Percentiles rank a stretch among this genome's conserved stretches.
Evolutionary conservation across 208 protist genomes (phyloP).

Genomic region (Trypanosoma cruzi): DNA sequence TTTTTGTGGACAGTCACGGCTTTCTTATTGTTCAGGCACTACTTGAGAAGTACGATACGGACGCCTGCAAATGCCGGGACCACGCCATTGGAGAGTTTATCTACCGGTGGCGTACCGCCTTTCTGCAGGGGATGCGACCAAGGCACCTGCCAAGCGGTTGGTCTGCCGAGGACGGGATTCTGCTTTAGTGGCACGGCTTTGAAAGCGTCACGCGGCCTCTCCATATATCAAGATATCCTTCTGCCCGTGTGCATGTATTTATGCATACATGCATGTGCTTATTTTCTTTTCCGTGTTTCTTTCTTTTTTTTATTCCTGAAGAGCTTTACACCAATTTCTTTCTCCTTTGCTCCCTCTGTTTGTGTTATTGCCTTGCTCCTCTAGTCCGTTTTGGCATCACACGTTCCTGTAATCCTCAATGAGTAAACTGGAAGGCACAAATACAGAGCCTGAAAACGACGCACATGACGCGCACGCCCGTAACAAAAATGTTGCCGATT

Average conservation of each 20-base stretch:
- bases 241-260: conserved; percentile 1
- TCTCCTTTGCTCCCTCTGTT: too few species aligned
- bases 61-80: conserved; percentile 30
- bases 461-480: neutral
- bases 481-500: neutral
- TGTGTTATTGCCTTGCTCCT: too few species aligned
- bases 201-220: neutral
- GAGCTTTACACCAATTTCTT: neutral
- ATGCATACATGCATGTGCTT: conserved; percentile 10
- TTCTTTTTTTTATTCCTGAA: conserved; percentile 11
- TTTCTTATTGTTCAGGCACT: conserved; percentile 49
- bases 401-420: too few species aligned
- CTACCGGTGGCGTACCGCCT: conserved; percentile 51
- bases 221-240: neutral
- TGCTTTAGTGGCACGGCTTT: neutral
- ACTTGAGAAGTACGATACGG: conserved; percentile 42
- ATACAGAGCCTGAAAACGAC: neutral
- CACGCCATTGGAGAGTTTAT: conserved; percentile 67
- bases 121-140: conserved; percentile 43
- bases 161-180: conserved; percentile 50
- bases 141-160: conserved; percentile 50
- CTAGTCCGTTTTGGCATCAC: too few species aligned
- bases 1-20: conserved; percentile 54
- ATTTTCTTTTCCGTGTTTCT: conserved; percentile 17
- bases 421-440: neutral